Base-by-base conservation (phyloP, 2,329 filamentous ascomycete genomes). In the Chalara sp. region DNA sequence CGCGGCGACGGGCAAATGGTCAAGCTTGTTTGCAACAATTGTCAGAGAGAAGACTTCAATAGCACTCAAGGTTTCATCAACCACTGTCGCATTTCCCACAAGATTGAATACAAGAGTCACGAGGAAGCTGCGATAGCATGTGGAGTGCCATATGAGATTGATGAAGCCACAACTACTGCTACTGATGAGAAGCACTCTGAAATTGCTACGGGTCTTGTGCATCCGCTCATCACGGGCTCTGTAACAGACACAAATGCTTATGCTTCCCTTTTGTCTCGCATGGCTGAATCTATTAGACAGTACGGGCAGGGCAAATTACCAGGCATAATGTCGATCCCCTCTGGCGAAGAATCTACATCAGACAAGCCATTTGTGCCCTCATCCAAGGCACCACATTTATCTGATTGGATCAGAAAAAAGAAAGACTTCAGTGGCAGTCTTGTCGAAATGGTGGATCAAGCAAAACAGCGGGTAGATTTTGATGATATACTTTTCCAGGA, bases 21-120 rank as follows among this genome's bases (percentile, higher is more conserved):
- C 57, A 95, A 95, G 70, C 78, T 97, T 46, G 86, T 95, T 56
- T 99, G 93, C 73, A 71, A 87, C 53, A 87, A 93, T 67, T 97
- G 93, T 69, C 79, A 89, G 46, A 80, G 92, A 56, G 88, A 89
- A 66, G 89, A 96, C 67, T 97, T 97, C 65, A 91, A 87, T 50
- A 97, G 91, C 71, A 95, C 91, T 0, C 93, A 97, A 68, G 93
- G 93, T n/a, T 97, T 97, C 70, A 93, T 99, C 72, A 99, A 99
- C 65, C 93, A 99, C 66, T 97, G 92, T 67, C 89, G 93, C 51
- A 97, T 99, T 61, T 90, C 91, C 30, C 93, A 99, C 70, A 87
- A 86, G 65, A 80, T 89, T 53, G 90, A 95, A 57, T 97, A 91
- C 74, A 92, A 95, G 71, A 96, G 89, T 61, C 93, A 99, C 64